Conservation (phyloP, 2,329 filamentous ascomycete genomes). For the Monosporascus sp. region DNA sequence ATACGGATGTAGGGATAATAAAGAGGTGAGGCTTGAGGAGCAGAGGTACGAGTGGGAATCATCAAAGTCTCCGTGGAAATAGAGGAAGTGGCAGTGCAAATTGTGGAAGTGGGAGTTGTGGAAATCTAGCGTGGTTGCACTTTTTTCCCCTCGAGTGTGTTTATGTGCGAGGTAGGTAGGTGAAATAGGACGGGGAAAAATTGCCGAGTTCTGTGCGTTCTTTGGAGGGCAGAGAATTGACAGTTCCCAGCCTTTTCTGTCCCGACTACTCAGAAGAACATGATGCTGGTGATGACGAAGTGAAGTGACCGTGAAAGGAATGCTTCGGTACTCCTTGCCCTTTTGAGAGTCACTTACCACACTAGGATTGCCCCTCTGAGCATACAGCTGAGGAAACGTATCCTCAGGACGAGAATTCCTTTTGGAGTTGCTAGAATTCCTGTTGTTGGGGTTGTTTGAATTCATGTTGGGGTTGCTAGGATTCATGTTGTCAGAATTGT, state of each 20-base stretch:
- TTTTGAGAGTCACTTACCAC: constrained; percentile 35
- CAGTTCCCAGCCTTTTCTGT: too few relatives aligned
- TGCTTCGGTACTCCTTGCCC: neutral
- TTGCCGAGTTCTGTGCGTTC: too few relatives aligned
- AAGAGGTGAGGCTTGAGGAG: too few relatives aligned
- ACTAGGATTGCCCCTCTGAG: constrained; percentile 46
- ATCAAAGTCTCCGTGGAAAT: too few relatives aligned
- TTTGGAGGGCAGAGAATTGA: neutral
- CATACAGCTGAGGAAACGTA: constrained; percentile 78
- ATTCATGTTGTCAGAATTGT: constrained; percentile 64
- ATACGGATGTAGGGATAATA: too few relatives aligned
- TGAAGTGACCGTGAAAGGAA: neutral
- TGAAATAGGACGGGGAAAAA: neutral
- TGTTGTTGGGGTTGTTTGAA: constrained; percentile 62
- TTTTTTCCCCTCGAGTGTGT: neutral
- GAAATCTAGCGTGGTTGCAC: neutral
- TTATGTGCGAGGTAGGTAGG: neutral
- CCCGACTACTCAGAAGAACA: too few relatives aligned
- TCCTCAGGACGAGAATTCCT: constrained; percentile 72
- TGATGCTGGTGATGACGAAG: too few relatives aligned
- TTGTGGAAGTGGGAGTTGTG: too few relatives aligned
- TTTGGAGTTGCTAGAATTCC: constrained; percentile 60
- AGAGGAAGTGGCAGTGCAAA: too few relatives aligned
- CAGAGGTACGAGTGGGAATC: neutral
- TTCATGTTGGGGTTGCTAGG: constrained; percentile 66